Percentiles rank a stretch among this genome's conserved stretches.
phyloP scores from a whole-genome alignment of 331 rosid species.

The Malus hybrid region DNA sequence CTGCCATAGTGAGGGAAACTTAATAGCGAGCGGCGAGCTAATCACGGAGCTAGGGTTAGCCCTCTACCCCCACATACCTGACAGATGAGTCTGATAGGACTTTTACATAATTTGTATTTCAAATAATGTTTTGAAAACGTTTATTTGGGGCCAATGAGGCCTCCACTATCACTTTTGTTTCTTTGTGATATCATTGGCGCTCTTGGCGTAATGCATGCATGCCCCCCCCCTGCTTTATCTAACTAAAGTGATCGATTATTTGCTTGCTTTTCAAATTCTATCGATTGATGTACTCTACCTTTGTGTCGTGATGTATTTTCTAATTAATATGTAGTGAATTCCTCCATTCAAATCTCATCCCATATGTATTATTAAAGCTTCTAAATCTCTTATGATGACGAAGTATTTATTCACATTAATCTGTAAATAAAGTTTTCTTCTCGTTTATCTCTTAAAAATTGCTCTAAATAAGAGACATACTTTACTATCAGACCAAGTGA shows the following conservation, averaged over 20 bases:
- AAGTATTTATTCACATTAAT: too few relatives aligned
- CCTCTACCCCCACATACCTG: neutral
- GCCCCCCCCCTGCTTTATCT: neutral
- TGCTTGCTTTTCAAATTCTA: neutral
- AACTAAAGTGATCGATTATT: neutral
- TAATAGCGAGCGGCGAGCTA: neutral
- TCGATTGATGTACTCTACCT: neutral
- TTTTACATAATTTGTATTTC: neutral
- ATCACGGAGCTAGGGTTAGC: slow-evolving; percentile 12
- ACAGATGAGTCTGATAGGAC: neutral
- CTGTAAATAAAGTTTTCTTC: too few relatives aligned
- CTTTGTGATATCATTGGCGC: neutral
- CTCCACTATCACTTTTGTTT: neutral
- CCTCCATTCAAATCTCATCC: neutral
- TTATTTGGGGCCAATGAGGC: neutral
- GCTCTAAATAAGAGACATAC: too few relatives aligned
- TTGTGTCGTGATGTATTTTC: neutral
- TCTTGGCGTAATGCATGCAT: neutral
- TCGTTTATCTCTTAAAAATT: fast-evolving
- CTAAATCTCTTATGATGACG: too few relatives aligned
- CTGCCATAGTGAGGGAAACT: neutral
- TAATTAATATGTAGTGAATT: neutral
- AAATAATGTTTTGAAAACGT: neutral
- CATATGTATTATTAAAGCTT: neutral
- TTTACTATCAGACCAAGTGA: too few relatives aligned